These are phyloP conservation scores for Fagus sylvatica DNA, from an alignment of 306 rosid genomes.

Conservation along the genomic window DNA sequence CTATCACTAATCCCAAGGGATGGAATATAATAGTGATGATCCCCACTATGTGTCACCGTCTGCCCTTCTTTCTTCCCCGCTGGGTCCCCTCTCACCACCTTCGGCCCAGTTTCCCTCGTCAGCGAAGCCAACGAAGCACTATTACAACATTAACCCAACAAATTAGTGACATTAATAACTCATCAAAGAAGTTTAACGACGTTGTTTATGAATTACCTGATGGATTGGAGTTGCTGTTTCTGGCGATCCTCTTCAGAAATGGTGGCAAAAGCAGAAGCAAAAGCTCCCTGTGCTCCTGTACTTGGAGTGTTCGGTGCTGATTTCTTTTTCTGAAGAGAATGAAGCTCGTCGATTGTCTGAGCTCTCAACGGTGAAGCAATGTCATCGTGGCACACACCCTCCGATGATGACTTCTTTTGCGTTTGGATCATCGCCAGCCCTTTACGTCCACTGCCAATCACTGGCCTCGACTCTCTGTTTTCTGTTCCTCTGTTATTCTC, in stretches of 20 bases:
- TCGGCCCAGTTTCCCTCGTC: conserved; percentile 91
- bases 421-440: conserved; percentile 68
- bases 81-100: conserved; percentile 86
- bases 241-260: conserved; percentile 65
- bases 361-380: conserved; percentile 69
- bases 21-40: conserved; percentile 42
- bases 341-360: conserved; percentile 79
- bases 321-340: conserved; percentile 74
- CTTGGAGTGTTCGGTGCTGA: conserved; percentile 76
- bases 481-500: conserved; percentile 26
- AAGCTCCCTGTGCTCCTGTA: conserved; percentile 30
- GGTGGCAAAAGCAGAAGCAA: conserved; percentile 30
- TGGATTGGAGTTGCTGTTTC: conserved; percentile 72
- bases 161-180: background rate
- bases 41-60: conserved; percentile 35
- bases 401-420: conserved; percentile 15
- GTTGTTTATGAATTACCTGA: conserved; percentile 42
- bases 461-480: conserved; percentile 17
- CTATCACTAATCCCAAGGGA: conserved; percentile 78
- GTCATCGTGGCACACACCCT: conserved; percentile 74
- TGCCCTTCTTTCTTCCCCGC: conserved; percentile 36
- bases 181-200: background rate
- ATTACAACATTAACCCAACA: too few species aligned
- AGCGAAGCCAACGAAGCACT: conserved; percentile 94
- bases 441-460: conserved; percentile 9